Base-by-base conservation (phyloP, 768 basidiomycete species). In the Erythrobasidium yunnanense region DNA sequence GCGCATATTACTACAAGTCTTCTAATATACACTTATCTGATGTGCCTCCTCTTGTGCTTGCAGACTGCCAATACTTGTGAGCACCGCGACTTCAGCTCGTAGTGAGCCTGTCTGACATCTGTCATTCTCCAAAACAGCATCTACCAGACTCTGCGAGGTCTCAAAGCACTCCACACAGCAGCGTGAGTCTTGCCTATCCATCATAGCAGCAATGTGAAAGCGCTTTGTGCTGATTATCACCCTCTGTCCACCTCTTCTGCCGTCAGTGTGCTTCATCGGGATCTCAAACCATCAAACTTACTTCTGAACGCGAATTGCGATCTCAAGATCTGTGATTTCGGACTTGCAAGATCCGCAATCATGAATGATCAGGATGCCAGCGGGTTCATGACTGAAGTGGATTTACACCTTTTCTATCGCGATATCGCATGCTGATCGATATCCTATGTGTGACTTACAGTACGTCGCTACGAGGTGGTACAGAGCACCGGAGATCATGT, bases 401-500 rank as follows among this genome's bases (percentile, higher is more conserved):
- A 7, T n/a, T 3, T n/a, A 23, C 7, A 20, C 13, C 13, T 29
- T 20, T 15, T 3, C 34, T 22, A 4, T 30, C n/a, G 15, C 33
- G 2, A 17, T 23, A 3, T 0, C 34, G 0, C 23, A 17, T 27
- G 20, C 63, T 50, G 25, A 30, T 23, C 8, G 17, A 7, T 11
- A 22, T 27, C 20, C 30, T 33, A 20, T 29, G 0, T 29, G 4
- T 1, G 8, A 46, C 52, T 13, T 15, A 18, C 88, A 90, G 84
- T 93, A 92, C 73, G 95, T 99, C 53, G 93, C 95, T 1, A 97
- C 95, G 25, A 81, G 95, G 71, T 99, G 95, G 95, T 99, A 97
- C 74, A 85, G 95, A 35, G 95, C 95, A 0, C 95, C 95, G 0
- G 95, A 99, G 76, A 92, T 99, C 78, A 99, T 99, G 95, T 81